Evolutionary conservation across 2,329 filamentous ascomycete genomes (phyloP), one percentile per base, ranked within the genome.

Genomic region (Aspergillus fijiensis): DNA sequence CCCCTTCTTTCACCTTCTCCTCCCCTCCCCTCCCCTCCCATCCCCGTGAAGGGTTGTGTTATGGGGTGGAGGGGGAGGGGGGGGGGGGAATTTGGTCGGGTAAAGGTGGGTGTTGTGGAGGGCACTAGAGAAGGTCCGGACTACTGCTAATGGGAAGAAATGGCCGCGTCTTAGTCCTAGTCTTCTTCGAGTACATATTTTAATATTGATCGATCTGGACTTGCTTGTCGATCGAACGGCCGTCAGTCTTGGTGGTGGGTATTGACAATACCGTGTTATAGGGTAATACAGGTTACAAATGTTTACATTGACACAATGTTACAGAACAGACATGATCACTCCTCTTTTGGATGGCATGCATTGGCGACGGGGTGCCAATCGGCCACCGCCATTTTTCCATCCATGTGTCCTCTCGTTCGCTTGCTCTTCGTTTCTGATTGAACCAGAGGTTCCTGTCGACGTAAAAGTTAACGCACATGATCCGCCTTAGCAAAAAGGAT

Each of bases 191-290:
- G 25, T 35, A 23, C 21, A 25, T 23, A 5, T 19, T 19, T 42
- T 5, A 7, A 3, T 29, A 25, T 39, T 48, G 42, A 55, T 55
- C 52, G 52, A 47, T 53, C 51, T 59, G 19, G 12, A 16, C 50
- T 59, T 60, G 56, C 50, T 54, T 48, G 62, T 62, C 58, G 65
- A 67, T 65, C 65, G 55, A 65, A 67, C 64, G 65, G 62, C 60
- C 48, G 51, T 48, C 49, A 39, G 51, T 45, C 59, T 58, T 39
- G 25, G 57, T 47, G 48, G 12, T 29, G 53, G 49, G 45, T n/a
- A 47, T 49, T 53, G 52, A 48, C 39, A 35, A 14, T 42, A 42
- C 39, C 6, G 6, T n/a, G 14, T 3, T 12, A 19, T 42, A 14
- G 39, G 2, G 39, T 42, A 14, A n/a, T 6, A 42, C 39, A n/a